Evolutionary conservation across 2,329 filamentous ascomycete genomes (phyloP).

Genomic region (Penicillium sumatraense): DNA sequence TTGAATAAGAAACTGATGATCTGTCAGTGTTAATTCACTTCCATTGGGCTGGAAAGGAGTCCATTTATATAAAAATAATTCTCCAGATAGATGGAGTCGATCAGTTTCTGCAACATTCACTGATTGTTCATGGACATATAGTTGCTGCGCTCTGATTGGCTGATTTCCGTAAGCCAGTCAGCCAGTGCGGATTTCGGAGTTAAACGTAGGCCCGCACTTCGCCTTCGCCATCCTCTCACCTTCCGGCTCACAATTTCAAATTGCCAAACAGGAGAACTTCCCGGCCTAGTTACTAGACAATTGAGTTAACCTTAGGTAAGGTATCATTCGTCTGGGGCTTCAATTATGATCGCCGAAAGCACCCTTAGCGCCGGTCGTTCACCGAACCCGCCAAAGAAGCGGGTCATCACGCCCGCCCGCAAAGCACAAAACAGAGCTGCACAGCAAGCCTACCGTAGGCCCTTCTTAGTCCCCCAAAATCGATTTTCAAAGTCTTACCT

Average conservation of each 20-base stretch:
- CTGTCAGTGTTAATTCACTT: too few species aligned
- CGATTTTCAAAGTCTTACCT: background rate
- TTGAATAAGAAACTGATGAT: too few species aligned
- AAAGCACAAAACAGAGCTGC: slow-evolving; percentile 44
- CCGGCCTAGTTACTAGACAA: too few species aligned
- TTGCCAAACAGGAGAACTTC: too few species aligned
- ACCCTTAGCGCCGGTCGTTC: background rate
- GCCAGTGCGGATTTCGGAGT: slow-evolving; percentile 4
- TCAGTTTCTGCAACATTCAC: slow-evolving; percentile 41
- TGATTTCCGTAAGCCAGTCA: slow-evolving; percentile 19
- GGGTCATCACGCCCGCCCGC: slow-evolving; percentile 42
- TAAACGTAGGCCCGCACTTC: slow-evolving; percentile 42
- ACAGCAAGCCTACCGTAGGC: slow-evolving; percentile 43
- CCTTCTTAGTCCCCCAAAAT: too few species aligned
- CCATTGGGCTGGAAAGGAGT: too few species aligned
- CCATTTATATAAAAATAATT: too few species aligned
- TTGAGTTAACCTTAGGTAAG: too few species aligned
- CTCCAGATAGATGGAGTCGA: too few species aligned
- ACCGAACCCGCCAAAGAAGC: slow-evolving; percentile 24
- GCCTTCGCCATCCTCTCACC: too few species aligned
- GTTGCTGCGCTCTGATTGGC: slow-evolving; percentile 17
- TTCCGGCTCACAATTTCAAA: background rate
- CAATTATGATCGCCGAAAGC: background rate
- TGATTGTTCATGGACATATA: background rate
- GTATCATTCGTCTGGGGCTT: too few species aligned